These are phyloP conservation scores for Vigna angularis DNA, from an alignment of 306 rosid genomes.

Conservation along the genomic window DNA sequence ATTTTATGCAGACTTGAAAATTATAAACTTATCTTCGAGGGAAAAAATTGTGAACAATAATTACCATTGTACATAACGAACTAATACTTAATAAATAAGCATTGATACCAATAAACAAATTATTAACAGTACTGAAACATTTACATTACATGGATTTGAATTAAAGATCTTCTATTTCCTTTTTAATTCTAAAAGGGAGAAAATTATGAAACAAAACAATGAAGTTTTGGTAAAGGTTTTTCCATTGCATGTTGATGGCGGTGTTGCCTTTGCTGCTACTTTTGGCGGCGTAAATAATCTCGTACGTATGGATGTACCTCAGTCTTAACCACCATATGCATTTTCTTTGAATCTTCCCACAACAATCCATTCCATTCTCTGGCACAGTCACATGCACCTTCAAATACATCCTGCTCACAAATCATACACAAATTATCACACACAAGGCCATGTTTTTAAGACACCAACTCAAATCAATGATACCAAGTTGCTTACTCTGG, in stretches of 20 bases:
- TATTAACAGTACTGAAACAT: no score
- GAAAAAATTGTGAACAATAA: no score
- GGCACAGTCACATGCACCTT: slow-evolving; percentile 87
- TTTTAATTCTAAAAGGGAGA: neutral
- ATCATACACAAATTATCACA: slow-evolving; percentile 28
- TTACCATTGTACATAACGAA: no score
- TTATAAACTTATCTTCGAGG: no score
- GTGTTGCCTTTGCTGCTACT: slow-evolving; percentile 46
- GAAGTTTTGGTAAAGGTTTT: neutral
- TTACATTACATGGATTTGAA: no score
- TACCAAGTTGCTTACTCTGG: slow-evolving; percentile 63
- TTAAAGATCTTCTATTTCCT: neutral
- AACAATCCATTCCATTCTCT: slow-evolving; percentile 83
- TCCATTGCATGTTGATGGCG: slow-evolving; percentile 10
- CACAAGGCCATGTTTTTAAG: neutral
- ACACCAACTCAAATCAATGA: slow-evolving; percentile 15
- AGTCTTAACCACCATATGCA: slow-evolving; percentile 81
- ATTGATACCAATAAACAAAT: no score
- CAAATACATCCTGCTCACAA: slow-evolving; percentile 77
- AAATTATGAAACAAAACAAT: neutral
- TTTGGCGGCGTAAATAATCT: slow-evolving; percentile 78
- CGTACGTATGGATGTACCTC: slow-evolving; percentile 75
- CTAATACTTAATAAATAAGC: no score
- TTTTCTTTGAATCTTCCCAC: slow-evolving; percentile 90
- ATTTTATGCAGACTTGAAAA: no score